Evolutionary conservation across 192 early-diverging fungal species (phyloP), one percentile per base, ranked within the genome.

Genomic region (Funneliformis geosporum): DNA sequence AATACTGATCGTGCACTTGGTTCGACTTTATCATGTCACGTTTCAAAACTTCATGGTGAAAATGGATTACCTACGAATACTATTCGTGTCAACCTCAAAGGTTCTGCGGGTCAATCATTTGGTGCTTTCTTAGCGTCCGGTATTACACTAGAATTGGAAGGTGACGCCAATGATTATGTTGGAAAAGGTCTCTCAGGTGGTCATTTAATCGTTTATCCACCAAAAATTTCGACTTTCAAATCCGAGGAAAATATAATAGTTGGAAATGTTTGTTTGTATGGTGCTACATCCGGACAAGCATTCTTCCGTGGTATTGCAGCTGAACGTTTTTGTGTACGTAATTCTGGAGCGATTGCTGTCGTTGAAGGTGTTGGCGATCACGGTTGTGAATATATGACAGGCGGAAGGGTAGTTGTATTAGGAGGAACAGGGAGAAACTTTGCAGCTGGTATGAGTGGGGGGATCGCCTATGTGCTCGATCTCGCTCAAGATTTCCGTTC

Each of bases 311-410:
- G 98, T 82, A 89, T 98, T 79, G 97, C 97, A 70, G 96, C 96
- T 18, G 98, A 99, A 86, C 94, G 98, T 79, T 99, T 99, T 87
- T 93, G 93, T 75, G 98, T 99, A 73, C 92, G 98, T 84, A 99
- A 99, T 86, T 97, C 96, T n/a, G 98, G 98, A 75, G 98, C 97
- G 27, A 87, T 89, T 64, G 96, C 96, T 59, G 96, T 99, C 8
- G 93, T 96, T 46, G 98, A 99, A 85, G 98, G 98, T 78, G 91
- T 93, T 38, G 98, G 98, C 80, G 98, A 99, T 88, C 98, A 99
- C 84, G 98, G 96, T 72, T 98, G 97, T 86, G 98, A 99, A 89
- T 99, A 99, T 89, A 99, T 99, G 98, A 99, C 98, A 8, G 98
- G 98, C 62, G 98, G 98, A 62, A 89, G 96, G 50, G 93, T 94